Evolutionary conservation across 2,329 filamentous ascomycete genomes (phyloP).

Genomic region (Dothistroma septosporum): DNA sequence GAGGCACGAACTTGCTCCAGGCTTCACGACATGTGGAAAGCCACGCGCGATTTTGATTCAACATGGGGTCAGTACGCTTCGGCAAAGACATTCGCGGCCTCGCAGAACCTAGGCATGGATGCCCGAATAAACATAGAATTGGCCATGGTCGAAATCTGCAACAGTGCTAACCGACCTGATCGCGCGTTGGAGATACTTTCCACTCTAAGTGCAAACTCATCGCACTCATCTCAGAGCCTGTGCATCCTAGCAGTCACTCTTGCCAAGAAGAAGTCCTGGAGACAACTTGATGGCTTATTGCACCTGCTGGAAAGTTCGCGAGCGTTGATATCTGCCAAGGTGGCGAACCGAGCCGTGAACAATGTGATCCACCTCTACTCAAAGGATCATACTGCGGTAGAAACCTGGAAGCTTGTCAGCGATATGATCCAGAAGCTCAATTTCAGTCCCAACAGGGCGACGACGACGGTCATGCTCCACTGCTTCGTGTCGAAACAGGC

Average conservation of each 20-base stretch:
- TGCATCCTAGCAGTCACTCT: slow-evolving; percentile 3
- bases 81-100: not conserved
- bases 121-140: not conserved
- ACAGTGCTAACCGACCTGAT: slow-evolving; percentile 5
- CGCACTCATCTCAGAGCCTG: not conserved
- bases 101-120: not conserved
- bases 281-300: slow-evolving; percentile 2
- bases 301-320: slow-evolving; percentile 3
- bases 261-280: slow-evolving; percentile 9
- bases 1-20: not conserved
- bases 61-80: not conserved
- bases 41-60: not conserved
- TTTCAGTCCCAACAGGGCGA: slow-evolving; percentile 24
- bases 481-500: slow-evolving; percentile 20
- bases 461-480: slow-evolving; percentile 24
- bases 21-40: slow-evolving; percentile 2
- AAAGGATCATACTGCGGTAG: slow-evolving; percentile 17
- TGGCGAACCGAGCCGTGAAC: slow-evolving; percentile 16
- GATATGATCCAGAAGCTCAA: slow-evolving; percentile 20
- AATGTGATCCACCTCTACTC: slow-evolving; percentile 20
- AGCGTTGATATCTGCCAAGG: not conserved
- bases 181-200: slow-evolving; percentile 8
- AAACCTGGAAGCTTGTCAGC: slow-evolving; percentile 29
- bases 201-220: not conserved
- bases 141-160: slow-evolving; percentile 10